Percentiles rank a stretch among this genome's conserved stretches.
Conservation (phyloP, 345 rosid species). For the Melastoma malabathricum region DNA sequence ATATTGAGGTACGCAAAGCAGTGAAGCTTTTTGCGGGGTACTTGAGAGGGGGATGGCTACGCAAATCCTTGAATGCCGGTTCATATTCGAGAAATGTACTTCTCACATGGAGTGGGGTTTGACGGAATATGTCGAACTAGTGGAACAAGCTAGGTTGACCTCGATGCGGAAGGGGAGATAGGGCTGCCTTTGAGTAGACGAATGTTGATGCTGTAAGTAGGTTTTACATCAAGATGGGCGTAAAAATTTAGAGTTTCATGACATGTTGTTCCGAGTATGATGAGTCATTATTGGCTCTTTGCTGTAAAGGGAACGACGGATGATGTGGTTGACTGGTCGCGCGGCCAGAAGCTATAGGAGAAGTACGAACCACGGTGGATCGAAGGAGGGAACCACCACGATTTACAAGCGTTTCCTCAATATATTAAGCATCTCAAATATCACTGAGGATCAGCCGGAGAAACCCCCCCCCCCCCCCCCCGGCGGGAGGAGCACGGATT, state of each 20-base stretch:
- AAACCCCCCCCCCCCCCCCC: too few species aligned
- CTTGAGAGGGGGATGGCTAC: too few species aligned
- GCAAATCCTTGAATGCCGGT: too few species aligned
- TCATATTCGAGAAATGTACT: too few species aligned
- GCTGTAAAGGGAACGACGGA: conserved; percentile 69
- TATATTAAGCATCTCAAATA: conserved; percentile 72
- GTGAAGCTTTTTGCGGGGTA: too few species aligned
- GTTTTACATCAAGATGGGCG: neutral
- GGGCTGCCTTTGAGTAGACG: too few species aligned
- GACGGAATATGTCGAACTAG: too few species aligned
- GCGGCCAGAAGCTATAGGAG: conserved; percentile 76
- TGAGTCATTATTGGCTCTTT: conserved; percentile 1
- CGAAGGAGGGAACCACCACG: conserved; percentile 88
- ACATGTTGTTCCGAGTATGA: neutral
- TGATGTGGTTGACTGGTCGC: conserved; percentile 87
- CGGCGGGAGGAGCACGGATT: conserved; percentile 58
- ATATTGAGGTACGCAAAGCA: too few species aligned
- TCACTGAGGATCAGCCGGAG: conserved; percentile 24
- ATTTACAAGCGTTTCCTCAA: conserved; percentile 70
- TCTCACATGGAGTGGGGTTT: too few species aligned
- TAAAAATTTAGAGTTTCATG: neutral
- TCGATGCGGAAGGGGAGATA: too few species aligned
- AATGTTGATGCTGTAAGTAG: too few species aligned
- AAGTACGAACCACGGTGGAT: conserved; percentile 89
- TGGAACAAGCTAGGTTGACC: too few species aligned